Percentiles rank a stretch among this genome's conserved stretches.
These are phyloP conservation scores for Plasmodium fragile DNA, from an alignment of 169 alveolate genomes.

Conservation along the genomic window DNA sequence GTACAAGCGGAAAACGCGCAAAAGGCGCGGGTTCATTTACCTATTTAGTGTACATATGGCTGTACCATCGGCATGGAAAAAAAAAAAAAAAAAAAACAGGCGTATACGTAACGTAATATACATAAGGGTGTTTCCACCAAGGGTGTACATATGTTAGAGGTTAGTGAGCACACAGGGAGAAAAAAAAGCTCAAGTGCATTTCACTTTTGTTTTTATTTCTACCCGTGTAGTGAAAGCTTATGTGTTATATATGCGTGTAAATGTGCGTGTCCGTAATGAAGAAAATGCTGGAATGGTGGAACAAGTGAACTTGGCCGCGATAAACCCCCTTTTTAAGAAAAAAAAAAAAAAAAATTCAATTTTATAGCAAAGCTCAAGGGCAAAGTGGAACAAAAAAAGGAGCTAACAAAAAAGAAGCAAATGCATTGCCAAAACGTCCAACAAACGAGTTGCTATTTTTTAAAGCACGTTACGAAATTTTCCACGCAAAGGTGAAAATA, in stretches of 20 bases:
- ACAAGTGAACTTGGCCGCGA: background rate
- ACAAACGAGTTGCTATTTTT: background rate
- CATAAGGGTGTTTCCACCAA: background rate
- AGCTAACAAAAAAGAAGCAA: background rate
- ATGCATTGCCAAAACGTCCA: background rate
- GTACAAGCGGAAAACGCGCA: background rate
- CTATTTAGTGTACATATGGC: background rate
- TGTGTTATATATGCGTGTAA: background rate
- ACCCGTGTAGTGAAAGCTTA: background rate
- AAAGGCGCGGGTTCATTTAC: background rate
- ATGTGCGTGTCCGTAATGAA: background rate
- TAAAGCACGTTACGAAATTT: background rate
- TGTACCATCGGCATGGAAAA: background rate
- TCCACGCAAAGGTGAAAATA: background rate
- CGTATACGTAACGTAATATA: background rate
- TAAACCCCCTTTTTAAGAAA: background rate
- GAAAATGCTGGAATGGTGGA: background rate
- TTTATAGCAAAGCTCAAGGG: background rate
- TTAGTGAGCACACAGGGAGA: background rate
- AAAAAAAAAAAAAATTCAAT: background rate
- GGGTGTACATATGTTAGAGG: background rate
- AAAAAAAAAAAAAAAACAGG: background rate
- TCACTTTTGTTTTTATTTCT: background rate
- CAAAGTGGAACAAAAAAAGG: no score
- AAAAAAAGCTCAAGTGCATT: background rate